Evolutionary conservation across 2,329 filamentous ascomycete species (phyloP).

Genomic region (Tolypocladium paradoxum): DNA sequence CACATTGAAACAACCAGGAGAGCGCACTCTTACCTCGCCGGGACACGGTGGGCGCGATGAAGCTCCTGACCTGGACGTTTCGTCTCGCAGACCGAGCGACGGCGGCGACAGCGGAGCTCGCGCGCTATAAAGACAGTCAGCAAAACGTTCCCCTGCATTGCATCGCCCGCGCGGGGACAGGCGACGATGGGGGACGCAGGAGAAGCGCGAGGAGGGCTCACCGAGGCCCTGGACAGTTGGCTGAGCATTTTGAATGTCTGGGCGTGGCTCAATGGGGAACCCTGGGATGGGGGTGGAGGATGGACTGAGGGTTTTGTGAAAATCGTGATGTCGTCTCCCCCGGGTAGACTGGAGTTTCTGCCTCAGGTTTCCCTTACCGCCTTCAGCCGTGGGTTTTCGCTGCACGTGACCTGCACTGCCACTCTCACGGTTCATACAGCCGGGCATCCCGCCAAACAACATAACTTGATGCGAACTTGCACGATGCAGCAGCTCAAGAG

Average conservation of each 20-base stretch:
- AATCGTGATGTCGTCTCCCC: constrained; percentile 28
- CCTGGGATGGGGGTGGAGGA: constrained; percentile 19
- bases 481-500: background rate
- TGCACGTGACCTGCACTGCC: background rate
- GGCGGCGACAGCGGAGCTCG: constrained; percentile 37
- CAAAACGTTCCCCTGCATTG: background rate
- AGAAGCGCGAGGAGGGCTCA: constrained; percentile 25
- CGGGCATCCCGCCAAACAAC: background rate
- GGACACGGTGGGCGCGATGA: constrained; percentile 50
- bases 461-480: background rate
- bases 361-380: constrained; percentile 12
- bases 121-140: constrained; percentile 30
- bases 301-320: constrained; percentile 33
- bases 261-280: constrained; percentile 37
- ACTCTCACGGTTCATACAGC: background rate
- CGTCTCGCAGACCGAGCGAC: constrained; percentile 32
- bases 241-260: constrained; percentile 42
- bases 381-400: background rate
- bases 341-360: constrained; percentile 16
- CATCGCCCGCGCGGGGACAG: background rate
- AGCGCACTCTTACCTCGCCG: constrained; percentile 44
- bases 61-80: constrained; percentile 39
- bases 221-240: constrained; percentile 44
- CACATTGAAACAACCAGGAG: background rate
- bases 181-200: background rate